A percentile compares a stretch with the other conserved stretches of the same genome.
phyloP scores from a whole-genome alignment of 345 rosid genomes.

The Populus pruinosa region DNA sequence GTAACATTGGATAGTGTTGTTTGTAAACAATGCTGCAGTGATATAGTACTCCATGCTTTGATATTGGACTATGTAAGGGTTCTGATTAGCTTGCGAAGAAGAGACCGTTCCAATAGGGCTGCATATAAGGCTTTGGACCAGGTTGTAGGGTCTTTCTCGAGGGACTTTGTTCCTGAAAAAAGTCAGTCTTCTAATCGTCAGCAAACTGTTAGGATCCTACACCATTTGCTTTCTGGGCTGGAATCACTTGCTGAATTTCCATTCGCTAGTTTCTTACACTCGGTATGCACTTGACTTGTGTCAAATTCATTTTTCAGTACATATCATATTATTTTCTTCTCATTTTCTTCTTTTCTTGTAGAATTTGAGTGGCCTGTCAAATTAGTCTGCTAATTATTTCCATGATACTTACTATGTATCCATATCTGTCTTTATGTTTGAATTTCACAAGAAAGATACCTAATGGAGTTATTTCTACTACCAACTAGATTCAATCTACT shows the following conservation, averaged over 20 bases:
- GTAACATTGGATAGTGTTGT: conserved; percentile 51
- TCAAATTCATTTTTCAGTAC: no score
- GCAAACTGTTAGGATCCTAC: conserved; percentile 31
- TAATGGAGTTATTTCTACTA: neutral
- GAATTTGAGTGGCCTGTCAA: conserved; percentile 4
- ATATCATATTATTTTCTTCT: conserved; percentile 6
- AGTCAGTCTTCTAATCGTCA: conserved; percentile 34
- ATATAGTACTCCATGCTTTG: conserved; percentile 71
- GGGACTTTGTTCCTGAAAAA: conserved; percentile 37
- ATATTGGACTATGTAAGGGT: conserved; percentile 80
- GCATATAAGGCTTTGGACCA: conserved; percentile 58
- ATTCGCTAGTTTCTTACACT: conserved; percentile 70
- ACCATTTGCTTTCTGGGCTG: conserved; percentile 54
- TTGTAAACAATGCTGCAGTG: conserved; percentile 73
- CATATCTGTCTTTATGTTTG: neutral
- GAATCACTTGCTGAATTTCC: conserved; percentile 96
- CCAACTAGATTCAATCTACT: neutral
- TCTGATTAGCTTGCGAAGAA: conserved; percentile 74
- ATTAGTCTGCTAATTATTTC: neutral
- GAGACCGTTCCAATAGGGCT: conserved; percentile 63
- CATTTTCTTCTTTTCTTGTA: neutral
- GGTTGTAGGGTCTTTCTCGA: conserved; percentile 49
- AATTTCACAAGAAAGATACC: neutral
- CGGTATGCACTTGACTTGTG: conserved; percentile 31
- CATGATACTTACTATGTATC: neutral